Percentiles rank a stretch among this genome's conserved stretches.
phyloP scores from a whole-genome alignment of 805 yeast genomes.

The Pichia insulana region DNA sequence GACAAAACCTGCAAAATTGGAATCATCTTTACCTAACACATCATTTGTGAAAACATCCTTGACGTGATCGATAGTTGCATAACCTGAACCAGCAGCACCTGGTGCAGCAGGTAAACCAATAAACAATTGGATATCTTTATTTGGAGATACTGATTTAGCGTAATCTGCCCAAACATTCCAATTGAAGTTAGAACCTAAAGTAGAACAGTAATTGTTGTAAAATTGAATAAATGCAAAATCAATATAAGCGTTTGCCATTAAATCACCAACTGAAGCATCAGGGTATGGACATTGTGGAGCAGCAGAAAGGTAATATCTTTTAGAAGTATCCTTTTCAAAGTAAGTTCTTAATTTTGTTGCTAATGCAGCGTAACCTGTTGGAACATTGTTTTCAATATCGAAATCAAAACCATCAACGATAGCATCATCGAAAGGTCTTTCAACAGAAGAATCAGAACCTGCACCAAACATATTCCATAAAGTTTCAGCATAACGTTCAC shows the following conservation, averaged over 20 bases:
- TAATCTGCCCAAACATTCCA: slow-evolving; percentile 64
- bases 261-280: slow-evolving; percentile 45
- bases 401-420: slow-evolving; percentile 79
- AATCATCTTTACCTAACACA: slow-evolving; percentile 18
- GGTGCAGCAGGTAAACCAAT: slow-evolving; percentile 62
- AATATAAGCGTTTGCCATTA: slow-evolving; percentile 43
- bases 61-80: slow-evolving; percentile 36
- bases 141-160: slow-evolving; percentile 53
- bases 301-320: slow-evolving; percentile 67
- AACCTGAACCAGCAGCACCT: slow-evolving; percentile 51
- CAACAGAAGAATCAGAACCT: slow-evolving; percentile 33
- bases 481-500: slow-evolving; percentile 48
- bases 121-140: slow-evolving; percentile 57
- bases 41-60: slow-evolving; percentile 25
- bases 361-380: slow-evolving; percentile 59
- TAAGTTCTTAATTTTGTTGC: slow-evolving; percentile 39
- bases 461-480: slow-evolving; percentile 58
- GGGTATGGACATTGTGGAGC: slow-evolving; percentile 93
- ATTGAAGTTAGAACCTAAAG: slow-evolving; percentile 41
- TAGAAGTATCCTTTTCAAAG: slow-evolving; percentile 35
- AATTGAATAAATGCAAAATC: slow-evolving; percentile 85
- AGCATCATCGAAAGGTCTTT: slow-evolving; percentile 59
- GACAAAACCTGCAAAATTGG: slow-evolving; percentile 63
- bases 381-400: slow-evolving; percentile 56
- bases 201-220: slow-evolving; percentile 75